Percentiles rank a stretch among this genome's conserved stretches.
Conservation (phyloP, 2,329 filamentous ascomycete species). For the Penicillium oxalicum region DNA sequence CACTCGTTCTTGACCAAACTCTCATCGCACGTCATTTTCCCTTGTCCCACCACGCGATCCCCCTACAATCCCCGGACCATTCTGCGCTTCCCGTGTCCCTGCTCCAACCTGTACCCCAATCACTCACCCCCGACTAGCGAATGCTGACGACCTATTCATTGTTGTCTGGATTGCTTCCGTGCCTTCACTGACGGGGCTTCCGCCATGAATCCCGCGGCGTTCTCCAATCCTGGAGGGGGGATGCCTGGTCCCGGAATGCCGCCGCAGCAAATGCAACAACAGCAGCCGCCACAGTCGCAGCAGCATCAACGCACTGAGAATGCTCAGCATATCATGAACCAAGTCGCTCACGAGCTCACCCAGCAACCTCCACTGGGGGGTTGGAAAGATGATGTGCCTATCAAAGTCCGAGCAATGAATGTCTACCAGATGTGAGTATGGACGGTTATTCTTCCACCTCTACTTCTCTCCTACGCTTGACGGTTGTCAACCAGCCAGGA, state of each 20-base stretch:
- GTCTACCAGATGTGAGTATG: conserved; percentile 41
- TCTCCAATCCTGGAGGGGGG: conserved; percentile 32
- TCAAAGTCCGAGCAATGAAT: conserved; percentile 37
- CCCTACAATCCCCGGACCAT: background rate
- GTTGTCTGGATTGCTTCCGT: conserved; percentile 30
- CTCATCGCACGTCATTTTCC: background rate
- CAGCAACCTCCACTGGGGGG: conserved; percentile 40
- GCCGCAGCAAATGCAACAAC: conserved; percentile 21
- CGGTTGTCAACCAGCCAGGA: background rate
- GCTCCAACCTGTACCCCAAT: background rate
- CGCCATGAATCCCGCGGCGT: conserved; percentile 41
- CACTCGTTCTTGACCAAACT: background rate
- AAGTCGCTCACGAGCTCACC: conserved; percentile 37
- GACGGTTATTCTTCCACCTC: background rate
- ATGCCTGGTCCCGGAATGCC: conserved; percentile 33
- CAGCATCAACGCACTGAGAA: conserved; percentile 32
- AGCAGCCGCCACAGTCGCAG: conserved; percentile 12
- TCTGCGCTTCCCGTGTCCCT: background rate
- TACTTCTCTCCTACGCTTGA: background rate
- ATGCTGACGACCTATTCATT: conserved; percentile 30
- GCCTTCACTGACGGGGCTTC: conserved; percentile 36
- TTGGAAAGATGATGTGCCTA: conserved; percentile 40
- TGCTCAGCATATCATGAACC: conserved; percentile 32
- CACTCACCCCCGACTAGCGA: conserved; percentile 19
- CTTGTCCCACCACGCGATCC: background rate